These are phyloP conservation scores for Croton laevigatus DNA, from an alignment of 441 rosid genomes.

Conservation along the genomic window DNA sequence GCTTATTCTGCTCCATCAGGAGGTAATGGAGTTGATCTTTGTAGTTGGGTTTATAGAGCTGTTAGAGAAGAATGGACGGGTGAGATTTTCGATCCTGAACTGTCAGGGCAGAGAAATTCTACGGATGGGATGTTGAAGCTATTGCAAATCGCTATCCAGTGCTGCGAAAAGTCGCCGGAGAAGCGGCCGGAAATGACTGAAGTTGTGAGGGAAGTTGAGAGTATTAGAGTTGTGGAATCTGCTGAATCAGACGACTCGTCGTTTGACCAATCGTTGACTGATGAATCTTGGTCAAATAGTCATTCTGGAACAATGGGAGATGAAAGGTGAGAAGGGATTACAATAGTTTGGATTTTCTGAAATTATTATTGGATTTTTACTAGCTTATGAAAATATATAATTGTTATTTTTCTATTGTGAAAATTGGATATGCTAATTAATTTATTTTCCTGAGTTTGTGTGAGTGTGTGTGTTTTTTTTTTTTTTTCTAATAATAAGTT, in stretches of 20 bases:
- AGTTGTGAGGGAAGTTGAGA: conserved; percentile 44
- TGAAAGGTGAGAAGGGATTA: conserved; percentile 1
- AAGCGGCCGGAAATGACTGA: conserved; percentile 55
- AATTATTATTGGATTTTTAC: neutral
- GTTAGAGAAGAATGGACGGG: conserved; percentile 71
- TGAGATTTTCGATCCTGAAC: conserved; percentile 56
- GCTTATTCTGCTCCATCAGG: conserved; percentile 47
- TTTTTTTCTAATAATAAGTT: too few species aligned
- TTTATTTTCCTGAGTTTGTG: too few species aligned
- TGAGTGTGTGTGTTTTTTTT: too few species aligned
- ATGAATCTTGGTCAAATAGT: conserved; percentile 41
- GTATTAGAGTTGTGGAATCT: conserved; percentile 25
- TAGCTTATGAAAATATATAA: neutral
- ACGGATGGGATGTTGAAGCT: conserved; percentile 43
- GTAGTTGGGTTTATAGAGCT: conserved; percentile 57
- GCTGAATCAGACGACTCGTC: conserved; percentile 43
- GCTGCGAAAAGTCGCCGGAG: conserved; percentile 48
- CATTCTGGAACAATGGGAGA: conserved; percentile 19
- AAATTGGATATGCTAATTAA: too few species aligned
- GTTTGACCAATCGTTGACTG: conserved; percentile 41
- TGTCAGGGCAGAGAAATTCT: conserved; percentile 40
- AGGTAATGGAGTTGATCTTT: conserved; percentile 43
- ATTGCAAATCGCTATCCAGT: conserved; percentile 44
- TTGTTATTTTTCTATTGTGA: too few species aligned
- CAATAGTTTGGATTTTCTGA: neutral